Evolutionary conservation across 495 filamentous ascomycete genomes (phyloP).

Genomic region (Trichodelitschia bisporula): DNA sequence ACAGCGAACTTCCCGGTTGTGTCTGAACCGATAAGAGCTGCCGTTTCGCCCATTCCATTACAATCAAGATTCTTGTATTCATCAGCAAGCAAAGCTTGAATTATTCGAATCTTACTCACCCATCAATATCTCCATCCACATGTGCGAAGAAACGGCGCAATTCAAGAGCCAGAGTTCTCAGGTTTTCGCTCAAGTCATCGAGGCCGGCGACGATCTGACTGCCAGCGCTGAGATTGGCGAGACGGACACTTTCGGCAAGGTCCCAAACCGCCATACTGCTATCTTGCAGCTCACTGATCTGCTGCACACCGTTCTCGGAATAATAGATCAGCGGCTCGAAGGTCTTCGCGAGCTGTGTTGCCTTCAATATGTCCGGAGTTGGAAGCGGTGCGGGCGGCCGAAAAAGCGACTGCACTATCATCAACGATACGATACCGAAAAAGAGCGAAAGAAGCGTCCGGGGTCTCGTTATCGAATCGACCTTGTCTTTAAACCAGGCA

Average conservation of each 20-base stretch:
- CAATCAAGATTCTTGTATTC: constrained; percentile 61
- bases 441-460: constrained; percentile 32
- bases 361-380: constrained; percentile 71
- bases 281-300: constrained; percentile 67
- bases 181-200: constrained; percentile 55
- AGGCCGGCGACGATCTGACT: constrained; percentile 65
- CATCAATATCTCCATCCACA: constrained; percentile 77
- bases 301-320: constrained; percentile 63
- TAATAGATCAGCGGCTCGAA: constrained; percentile 85
- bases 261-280: constrained; percentile 84
- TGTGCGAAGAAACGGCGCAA: constrained; percentile 74
- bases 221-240: constrained; percentile 72
- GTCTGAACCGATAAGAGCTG: constrained; percentile 36
- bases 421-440: constrained; percentile 29
- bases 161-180: constrained; percentile 59
- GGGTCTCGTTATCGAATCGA: constrained; percentile 33
- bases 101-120: no score
- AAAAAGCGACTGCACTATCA: constrained; percentile 37
- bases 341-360: constrained; percentile 61
- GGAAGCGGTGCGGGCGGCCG: constrained; percentile 38
- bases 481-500: constrained; percentile 29
- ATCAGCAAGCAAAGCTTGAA: no score
- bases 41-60: constrained; percentile 84
- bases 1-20: constrained; percentile 30
- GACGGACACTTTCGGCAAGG: constrained; percentile 62